Conservation (phyloP, 805 yeast species). For the Starmera caribaea region DNA sequence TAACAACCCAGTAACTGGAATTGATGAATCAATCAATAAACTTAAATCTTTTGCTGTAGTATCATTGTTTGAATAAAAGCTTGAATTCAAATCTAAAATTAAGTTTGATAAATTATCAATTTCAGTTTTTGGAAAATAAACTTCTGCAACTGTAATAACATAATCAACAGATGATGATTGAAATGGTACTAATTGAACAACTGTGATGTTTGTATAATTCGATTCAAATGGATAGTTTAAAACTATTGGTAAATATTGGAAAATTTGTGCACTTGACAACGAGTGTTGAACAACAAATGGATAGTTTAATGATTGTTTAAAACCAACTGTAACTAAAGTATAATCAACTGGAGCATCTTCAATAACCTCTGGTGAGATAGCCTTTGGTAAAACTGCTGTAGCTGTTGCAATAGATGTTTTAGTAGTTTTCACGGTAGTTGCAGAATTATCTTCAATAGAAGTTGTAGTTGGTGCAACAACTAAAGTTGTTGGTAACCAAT, state of each 20-base stretch:
- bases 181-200: conserved; percentile 69
- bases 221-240: conserved; percentile 51
- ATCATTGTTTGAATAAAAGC: conserved; percentile 50
- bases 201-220: conserved; percentile 36
- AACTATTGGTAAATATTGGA: conserved; percentile 73
- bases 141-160: conserved; percentile 81
- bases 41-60: conserved; percentile 49
- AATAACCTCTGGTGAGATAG: conserved; percentile 55
- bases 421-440: conserved; percentile 29
- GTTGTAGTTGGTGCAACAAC: conserved; percentile 25
- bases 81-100: conserved; percentile 43
- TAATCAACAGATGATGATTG: conserved; percentile 45
- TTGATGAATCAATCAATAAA: conserved; percentile 59
- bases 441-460: conserved; percentile 11
- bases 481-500: conserved; percentile 37
- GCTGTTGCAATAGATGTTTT: too few relatives aligned
- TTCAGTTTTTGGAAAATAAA: conserved; percentile 58
- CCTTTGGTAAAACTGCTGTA: conserved; percentile 50
- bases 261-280: conserved; percentile 73
- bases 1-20: conserved; percentile 42
- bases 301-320: conserved; percentile 70
- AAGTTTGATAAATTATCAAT: conserved; percentile 39
- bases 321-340: conserved; percentile 63
- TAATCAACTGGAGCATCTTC: conserved; percentile 37
- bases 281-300: conserved; percentile 71